phyloP scores from a whole-genome alignment of 805 yeast genomes.

The Pichia phayaonensis region DNA sequence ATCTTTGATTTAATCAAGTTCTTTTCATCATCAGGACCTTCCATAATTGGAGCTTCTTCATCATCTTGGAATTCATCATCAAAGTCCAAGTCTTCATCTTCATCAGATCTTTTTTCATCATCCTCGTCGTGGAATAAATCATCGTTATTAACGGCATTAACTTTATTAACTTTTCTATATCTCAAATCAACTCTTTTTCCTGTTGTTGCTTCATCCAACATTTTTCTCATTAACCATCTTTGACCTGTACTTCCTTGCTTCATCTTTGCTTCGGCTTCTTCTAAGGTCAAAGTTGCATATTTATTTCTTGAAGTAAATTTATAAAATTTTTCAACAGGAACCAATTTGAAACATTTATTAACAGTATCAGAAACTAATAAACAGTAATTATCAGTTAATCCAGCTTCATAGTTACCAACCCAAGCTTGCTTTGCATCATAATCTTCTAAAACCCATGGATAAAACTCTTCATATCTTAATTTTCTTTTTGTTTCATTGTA shows the following conservation, averaged over 20 bases:
- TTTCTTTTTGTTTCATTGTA: slow-evolving; percentile 78
- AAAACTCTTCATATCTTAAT: slow-evolving; percentile 89
- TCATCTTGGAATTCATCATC: slow-evolving; percentile 98
- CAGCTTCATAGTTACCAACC: slow-evolving; percentile 95
- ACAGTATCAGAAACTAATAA: slow-evolving; percentile 76
- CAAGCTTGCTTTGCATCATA: slow-evolving; percentile 89
- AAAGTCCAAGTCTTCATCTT: slow-evolving; percentile 78
- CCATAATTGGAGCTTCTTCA: slow-evolving; percentile 97
- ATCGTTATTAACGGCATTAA: slow-evolving; percentile 28
- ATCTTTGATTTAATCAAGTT: slow-evolving; percentile 79
- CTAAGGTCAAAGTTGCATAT: slow-evolving; percentile 87
- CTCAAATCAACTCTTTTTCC: slow-evolving; percentile 45
- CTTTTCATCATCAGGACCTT: slow-evolving; percentile 92
- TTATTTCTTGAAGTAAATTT: slow-evolving; percentile 88
- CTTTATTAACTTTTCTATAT: slow-evolving; percentile 36
- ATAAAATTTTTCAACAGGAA: slow-evolving; percentile 92
- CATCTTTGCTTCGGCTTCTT: slow-evolving; percentile 95
- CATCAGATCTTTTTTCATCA: slow-evolving; percentile 52
- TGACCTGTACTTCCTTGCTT: slow-evolving; percentile 67
- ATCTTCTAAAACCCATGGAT: slow-evolving; percentile 98
- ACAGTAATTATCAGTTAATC: slow-evolving; percentile 75
- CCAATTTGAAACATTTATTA: slow-evolving; percentile 71
- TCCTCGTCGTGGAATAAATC: slow-evolving; percentile 22
- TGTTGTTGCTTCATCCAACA: slow-evolving; percentile 57
- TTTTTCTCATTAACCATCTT: slow-evolving; percentile 92